Evolutionary conservation across 73 alveolate species (phyloP).

Genomic region (Urostyla sp.): DNA sequence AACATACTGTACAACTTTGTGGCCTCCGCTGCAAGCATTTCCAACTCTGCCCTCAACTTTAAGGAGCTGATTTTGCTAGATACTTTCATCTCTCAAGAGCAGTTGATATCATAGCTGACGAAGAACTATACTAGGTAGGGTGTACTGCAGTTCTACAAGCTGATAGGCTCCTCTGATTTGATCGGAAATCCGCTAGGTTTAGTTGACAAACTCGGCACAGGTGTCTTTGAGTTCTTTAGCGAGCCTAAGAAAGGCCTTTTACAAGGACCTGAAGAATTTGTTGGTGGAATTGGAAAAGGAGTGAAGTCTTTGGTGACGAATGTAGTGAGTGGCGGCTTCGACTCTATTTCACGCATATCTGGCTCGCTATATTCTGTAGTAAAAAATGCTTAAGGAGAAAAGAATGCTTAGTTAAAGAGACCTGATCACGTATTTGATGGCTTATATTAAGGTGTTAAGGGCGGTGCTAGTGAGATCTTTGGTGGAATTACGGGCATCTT

Average conservation of each 20-base stretch:
- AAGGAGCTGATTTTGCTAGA: constrained; percentile 58
- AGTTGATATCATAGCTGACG: neutral
- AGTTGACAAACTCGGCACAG: constrained; percentile 90
- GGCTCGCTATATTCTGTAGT: constrained; percentile 90
- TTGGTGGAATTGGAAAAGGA: constrained; percentile 94
- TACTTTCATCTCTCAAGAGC: constrained; percentile 55
- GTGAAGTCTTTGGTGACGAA: constrained; percentile 77
- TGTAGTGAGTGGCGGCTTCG: constrained; percentile 86
- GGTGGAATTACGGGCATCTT: constrained; percentile 90
- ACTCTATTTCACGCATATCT: constrained; percentile 81
- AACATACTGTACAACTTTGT: constrained; percentile 46
- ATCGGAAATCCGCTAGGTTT: constrained; percentile 94
- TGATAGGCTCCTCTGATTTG: constrained; percentile 88
- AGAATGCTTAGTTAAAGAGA: constrained; percentile 73
- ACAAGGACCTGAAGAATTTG: constrained; percentile 91
- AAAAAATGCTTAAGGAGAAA: constrained; percentile 83
- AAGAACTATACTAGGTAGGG: constrained; percentile 85
- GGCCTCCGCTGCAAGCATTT: constrained; percentile 64
- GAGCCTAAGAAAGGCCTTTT: constrained; percentile 93
- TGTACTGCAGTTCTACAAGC: constrained; percentile 80
- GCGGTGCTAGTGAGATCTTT: constrained; percentile 81
- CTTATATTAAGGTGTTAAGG: constrained; percentile 83
- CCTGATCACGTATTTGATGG: constrained; percentile 85
- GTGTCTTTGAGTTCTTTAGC: constrained; percentile 90
- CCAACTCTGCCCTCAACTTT: constrained; percentile 67